phyloP scores from a whole-genome alignment of 2,329 filamentous ascomycete genomes.

The Penicillium sumatraense region DNA sequence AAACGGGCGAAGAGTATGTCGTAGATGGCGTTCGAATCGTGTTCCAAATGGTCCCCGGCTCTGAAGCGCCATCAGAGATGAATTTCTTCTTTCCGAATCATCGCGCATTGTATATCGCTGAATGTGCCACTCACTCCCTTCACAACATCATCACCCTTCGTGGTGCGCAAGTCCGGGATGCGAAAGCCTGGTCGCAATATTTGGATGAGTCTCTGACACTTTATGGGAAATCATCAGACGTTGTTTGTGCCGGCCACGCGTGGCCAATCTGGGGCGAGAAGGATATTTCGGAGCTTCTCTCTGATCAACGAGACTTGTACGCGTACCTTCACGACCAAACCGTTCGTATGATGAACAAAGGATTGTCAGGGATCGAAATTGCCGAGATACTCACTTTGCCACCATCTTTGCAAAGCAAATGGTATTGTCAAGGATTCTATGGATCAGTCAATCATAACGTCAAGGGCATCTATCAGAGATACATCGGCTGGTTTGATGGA shows the following conservation, averaged over 20 bases:
- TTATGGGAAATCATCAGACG: conserved; percentile 37
- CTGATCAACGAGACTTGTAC: conserved; percentile 47
- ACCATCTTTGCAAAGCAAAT: conserved; percentile 33
- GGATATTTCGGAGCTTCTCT: conserved; percentile 29
- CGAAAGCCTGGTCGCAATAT: conserved; percentile 46
- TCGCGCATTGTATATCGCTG: conserved; percentile 44
- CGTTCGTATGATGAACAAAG: conserved; percentile 44
- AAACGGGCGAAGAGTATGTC: conserved; percentile 35
- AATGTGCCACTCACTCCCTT: conserved; percentile 45
- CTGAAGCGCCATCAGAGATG: conserved; percentile 50
- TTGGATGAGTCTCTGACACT: conserved; percentile 45
- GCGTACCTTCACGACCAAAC: conserved; percentile 49
- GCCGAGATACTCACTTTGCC: conserved; percentile 44
- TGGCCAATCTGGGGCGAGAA: conserved; percentile 49
- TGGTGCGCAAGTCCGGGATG: conserved; percentile 48
- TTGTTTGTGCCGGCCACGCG: conserved; percentile 45
- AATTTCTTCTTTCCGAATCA: conserved; percentile 47
- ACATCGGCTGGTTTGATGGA: conserved; percentile 40
- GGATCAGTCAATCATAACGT: conserved; percentile 46
- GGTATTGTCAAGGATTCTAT: conserved; percentile 43
- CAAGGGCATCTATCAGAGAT: conserved; percentile 44
- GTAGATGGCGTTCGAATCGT: conserved; percentile 45
- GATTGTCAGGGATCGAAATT: conserved; percentile 45
- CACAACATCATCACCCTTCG: conserved; percentile 51
- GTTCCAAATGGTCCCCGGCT: conserved; percentile 49